Percentiles rank a stretch among this genome's conserved stretches.
These are phyloP conservation scores for Lentinula boryana DNA, from an alignment of 768 basidiomycete genomes.

Conservation along the genomic window DNA sequence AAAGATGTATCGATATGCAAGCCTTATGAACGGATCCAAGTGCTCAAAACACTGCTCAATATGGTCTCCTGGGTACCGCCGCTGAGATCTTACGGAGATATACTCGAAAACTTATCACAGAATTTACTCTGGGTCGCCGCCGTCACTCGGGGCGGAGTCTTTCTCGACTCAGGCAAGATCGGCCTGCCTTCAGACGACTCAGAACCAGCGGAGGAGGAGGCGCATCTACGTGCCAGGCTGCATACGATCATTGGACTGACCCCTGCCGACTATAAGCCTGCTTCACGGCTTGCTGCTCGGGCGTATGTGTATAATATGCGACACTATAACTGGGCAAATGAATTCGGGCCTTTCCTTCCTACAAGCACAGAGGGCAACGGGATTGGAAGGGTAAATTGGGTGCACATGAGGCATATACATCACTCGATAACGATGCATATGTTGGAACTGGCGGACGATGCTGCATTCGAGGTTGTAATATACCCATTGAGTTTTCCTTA, in stretches of 20 bases:
- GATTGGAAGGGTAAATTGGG: conserved; percentile 51
- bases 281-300: conserved; percentile 33
- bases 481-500: conserved; percentile 48
- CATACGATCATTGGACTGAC: conserved; percentile 58
- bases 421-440: conserved; percentile 52
- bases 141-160: conserved; percentile 33
- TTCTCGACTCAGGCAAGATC: conserved; percentile 32
- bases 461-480: conserved; percentile 24
- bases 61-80: conserved; percentile 39
- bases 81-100: conserved; percentile 15
- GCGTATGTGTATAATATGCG: conserved; percentile 59
- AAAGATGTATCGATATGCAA: conserved; percentile 24
- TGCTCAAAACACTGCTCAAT: conserved; percentile 46
- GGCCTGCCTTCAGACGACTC: conserved; percentile 9
- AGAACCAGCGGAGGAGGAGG: conserved; percentile 26
- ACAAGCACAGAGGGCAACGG: conserved; percentile 19
- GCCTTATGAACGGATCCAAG: conserved; percentile 33
- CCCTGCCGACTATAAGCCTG: conserved; percentile 27
- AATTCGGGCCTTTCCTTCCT: conserved; percentile 51
- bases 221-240: conserved; percentile 42
- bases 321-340: conserved; percentile 43
- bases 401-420: conserved; percentile 48
- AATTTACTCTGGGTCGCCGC: conserved; percentile 49
- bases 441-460: conserved; percentile 29
- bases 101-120: conserved; percentile 28